Evolutionary conservation across 176 grass and related monocot species (phyloP), one percentile per base, ranked within the genome.

Genomic region (Tuctoria greenei): DNA sequence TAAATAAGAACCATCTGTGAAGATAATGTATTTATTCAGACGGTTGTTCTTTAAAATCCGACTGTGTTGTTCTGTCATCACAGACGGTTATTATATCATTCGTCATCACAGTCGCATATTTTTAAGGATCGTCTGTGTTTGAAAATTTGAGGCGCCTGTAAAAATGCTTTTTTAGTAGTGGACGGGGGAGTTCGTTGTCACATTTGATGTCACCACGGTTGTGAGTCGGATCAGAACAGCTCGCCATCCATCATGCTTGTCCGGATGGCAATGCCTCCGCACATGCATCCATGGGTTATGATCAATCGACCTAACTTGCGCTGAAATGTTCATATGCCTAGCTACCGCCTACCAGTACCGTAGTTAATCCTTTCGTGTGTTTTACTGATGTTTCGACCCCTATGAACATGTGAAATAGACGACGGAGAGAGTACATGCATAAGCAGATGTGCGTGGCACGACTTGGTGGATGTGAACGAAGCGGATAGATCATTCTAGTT

Each of bases 151-250:
- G n/a, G n/a, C n/a, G n/a, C n/a, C n/a, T n/a, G n/a, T n/a, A n/a
- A n/a, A n/a, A n/a, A n/a, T n/a, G n/a, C n/a, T n/a, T n/a, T n/a
- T n/a, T n/a, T n/a, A n/a, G n/a, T n/a, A n/a, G n/a, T n/a, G n/a
- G 58, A 68, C 66, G 39, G 24, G 47, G 45, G 47, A 49, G 60
- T 49, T 26, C 49, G 1, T 82, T 87, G 60, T 87, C 79, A 71
- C 73, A 51, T 72, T 36, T 66, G 79, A 66, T 50, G 85, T 66
- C 72, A 40, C 78, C 72, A 55, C 55, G 36, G 44, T 31, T 31
- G 31, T 5, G 75, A 7, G 12, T 16, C 3, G 45, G 45, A 47
- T 47, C 45, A 47, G 45, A 47, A 47, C 45, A 47, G 45, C 45
- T 47, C 45, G 45, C 45, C 45, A 47, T 47, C 45, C 45, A 47